Base-by-base conservation (phyloP, 129 eudicot species). In the Pulicaria dysenterica region DNA sequence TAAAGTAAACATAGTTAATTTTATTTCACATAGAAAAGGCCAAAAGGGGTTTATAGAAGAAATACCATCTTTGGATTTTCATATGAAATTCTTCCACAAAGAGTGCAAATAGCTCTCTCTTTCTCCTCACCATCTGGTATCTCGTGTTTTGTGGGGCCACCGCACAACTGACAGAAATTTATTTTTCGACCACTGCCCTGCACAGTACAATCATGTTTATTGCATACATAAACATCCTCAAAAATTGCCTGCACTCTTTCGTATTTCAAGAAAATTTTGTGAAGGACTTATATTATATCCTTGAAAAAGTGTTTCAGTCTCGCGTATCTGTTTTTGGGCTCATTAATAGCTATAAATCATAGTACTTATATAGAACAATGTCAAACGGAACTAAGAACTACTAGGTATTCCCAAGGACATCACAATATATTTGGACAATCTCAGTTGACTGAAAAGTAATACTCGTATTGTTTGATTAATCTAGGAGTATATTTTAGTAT, bases 51-150 rank as follows among this genome's bases (percentile, higher is more conserved):
- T 54, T 48, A 67, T 24, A 8, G 17, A 63, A 58, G 49, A 79
- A 79, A 62, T 58, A 90, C 98, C 95, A 90, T 94, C 86, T 93
- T 94, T 34, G 98, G 98, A 80, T 94, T 94, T 81, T 90, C 95
- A 51, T 94, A 90, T 14, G 93, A 64, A 64, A 94, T 84, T 81
- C 65, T 90, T 65, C 89, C 93, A 83, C 98, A 94, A 12, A 77
- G 87, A 34, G 96, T 85, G 89, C 98, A 94, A 56, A 94, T 83
- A 43, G 96, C 95, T 81, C 98, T 78, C 58, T 70, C 74, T 85
- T 86, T 90, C 81, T 90, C 96, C 73, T 94, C 98, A 62, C 96
- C 98, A 34, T 86, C 87, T n/a, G 98, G 98, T 82, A 88, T 83
- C 79, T 90, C 96, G 60, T 87, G 71, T 83, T 90, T 94, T 45